phyloP scores from a whole-genome alignment of 495 filamentous ascomycete genomes.

The Penicillium paradoxum region DNA sequence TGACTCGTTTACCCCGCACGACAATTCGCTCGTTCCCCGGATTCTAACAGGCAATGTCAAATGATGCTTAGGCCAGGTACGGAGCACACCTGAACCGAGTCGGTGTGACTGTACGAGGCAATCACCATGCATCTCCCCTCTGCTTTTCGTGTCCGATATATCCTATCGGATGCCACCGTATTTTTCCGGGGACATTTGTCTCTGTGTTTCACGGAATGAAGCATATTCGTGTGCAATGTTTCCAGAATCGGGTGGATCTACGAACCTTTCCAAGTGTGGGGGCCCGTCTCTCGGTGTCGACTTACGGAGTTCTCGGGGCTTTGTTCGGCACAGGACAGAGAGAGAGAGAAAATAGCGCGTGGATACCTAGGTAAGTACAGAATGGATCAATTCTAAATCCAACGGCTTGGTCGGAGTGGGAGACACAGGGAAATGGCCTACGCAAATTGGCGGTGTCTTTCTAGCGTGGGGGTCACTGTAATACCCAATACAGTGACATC shows the following conservation, averaged over 20 bases:
- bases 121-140: neutral
- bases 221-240: neutral
- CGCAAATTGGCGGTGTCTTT: conserved; percentile 9
- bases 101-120: neutral
- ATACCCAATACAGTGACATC: conserved; percentile 17
- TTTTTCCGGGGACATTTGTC: neutral
- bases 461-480: conserved; percentile 24
- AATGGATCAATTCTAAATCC: too few species aligned
- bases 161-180: conserved; percentile 1
- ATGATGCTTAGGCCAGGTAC: conserved; percentile 2
- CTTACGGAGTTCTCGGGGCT: neutral
- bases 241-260: neutral
- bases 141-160: neutral
- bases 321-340: conserved; percentile 1
- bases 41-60: neutral
- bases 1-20: conserved; percentile 4
- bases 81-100: neutral
- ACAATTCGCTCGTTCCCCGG: neutral
- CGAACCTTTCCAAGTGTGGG: conserved; percentile 1
- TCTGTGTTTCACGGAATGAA: conserved; percentile 1
- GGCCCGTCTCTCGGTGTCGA: neutral
- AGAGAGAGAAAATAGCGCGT: neutral
- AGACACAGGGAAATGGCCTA: neutral
- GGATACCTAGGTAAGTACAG: too few species aligned
- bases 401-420: neutral